These are phyloP conservation scores for Alternaria sp. DNA, from an alignment of 2,329 filamentous ascomycete species.

Conservation along the genomic window DNA sequence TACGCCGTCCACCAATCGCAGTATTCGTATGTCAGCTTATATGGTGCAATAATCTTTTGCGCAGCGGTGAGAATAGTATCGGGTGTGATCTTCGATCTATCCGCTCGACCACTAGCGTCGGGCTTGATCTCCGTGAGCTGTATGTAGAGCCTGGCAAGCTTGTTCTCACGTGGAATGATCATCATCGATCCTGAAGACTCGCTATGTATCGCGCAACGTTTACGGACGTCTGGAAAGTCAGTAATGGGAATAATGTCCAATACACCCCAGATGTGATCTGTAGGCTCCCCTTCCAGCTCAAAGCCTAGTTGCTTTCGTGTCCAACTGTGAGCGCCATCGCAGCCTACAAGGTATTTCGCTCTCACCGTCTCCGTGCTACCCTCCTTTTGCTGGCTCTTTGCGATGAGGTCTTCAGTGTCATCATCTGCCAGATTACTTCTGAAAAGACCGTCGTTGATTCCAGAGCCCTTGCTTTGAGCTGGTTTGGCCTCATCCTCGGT, in stretches of 20 bases:
- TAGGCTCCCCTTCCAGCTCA: conserved; percentile 64
- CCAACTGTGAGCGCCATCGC: conserved; percentile 74
- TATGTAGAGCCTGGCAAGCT: conserved; percentile 70
- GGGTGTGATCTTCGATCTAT: conserved; percentile 69
- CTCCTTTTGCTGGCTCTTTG: conserved; percentile 49
- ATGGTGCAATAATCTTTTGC: conserved; percentile 71
- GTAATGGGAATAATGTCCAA: conserved; percentile 63
- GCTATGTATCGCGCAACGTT: conserved; percentile 66
- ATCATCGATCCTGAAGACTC: conserved; percentile 66
- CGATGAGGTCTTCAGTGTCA: conserved; percentile 64
- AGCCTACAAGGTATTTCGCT: conserved; percentile 72
- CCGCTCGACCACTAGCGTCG: conserved; percentile 57
- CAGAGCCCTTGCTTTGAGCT: conserved; percentile 50
- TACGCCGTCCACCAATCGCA: conserved; percentile 75
- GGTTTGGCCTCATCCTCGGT: conserved; percentile 66
- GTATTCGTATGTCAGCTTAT: conserved; percentile 69
- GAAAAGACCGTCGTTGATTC: conserved; percentile 63
- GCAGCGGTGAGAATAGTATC: conserved; percentile 70
- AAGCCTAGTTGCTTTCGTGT: conserved; percentile 66
- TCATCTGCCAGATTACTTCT: conserved; percentile 66
- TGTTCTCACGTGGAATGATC: conserved; percentile 71
- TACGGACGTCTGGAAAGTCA: conserved; percentile 68
- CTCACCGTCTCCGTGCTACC: conserved; percentile 56
- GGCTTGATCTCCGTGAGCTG: conserved; percentile 63
- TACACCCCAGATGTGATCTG: conserved; percentile 63